A percentile compares a stretch with the other conserved stretches of the same genome.
These are phyloP conservation scores for Verticillium longisporum DNA, from an alignment of 2,329 filamentous ascomycete genomes.

Conservation along the genomic window DNA sequence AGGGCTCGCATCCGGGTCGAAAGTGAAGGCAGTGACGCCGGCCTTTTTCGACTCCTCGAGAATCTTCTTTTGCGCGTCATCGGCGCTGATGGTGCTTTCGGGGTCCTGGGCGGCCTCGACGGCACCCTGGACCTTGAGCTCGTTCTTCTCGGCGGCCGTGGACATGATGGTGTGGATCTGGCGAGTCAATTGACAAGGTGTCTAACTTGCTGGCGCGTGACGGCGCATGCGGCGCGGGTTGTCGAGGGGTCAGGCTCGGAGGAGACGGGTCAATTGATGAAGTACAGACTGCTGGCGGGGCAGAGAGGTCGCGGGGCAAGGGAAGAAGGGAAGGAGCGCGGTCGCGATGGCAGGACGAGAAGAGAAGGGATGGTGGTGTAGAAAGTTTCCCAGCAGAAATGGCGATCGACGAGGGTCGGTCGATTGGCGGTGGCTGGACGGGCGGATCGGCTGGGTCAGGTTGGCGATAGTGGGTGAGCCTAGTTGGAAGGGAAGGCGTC, in stretches of 20 bases:
- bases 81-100: conserved; percentile 57
- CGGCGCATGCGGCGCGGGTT: conserved; percentile 5
- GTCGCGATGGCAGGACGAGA: conserved; percentile 1
- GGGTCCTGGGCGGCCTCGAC: conserved; percentile 71
- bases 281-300: neutral
- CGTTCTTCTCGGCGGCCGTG: conserved; percentile 29
- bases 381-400: neutral
- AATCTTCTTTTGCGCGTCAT: conserved; percentile 64
- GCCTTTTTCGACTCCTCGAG: conserved; percentile 72
- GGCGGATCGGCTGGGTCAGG: neutral
- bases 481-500: neutral
- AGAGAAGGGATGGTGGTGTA: neutral
- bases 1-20: conserved; percentile 76
- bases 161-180: conserved; percentile 16
- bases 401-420: conserved; percentile 4
- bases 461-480: neutral
- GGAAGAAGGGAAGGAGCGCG: conserved; percentile 4
- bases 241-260: neutral
- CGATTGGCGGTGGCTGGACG: conserved; percentile 8
- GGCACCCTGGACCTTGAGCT: conserved; percentile 77
- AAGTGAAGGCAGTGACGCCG: conserved; percentile 74
- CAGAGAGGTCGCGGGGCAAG: neutral
- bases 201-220: conserved; percentile 5
- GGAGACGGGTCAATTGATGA: neutral
- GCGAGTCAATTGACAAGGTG: conserved; percentile 7